Conservation (phyloP, 305 asterid species). For the Coffea humblotiana region DNA sequence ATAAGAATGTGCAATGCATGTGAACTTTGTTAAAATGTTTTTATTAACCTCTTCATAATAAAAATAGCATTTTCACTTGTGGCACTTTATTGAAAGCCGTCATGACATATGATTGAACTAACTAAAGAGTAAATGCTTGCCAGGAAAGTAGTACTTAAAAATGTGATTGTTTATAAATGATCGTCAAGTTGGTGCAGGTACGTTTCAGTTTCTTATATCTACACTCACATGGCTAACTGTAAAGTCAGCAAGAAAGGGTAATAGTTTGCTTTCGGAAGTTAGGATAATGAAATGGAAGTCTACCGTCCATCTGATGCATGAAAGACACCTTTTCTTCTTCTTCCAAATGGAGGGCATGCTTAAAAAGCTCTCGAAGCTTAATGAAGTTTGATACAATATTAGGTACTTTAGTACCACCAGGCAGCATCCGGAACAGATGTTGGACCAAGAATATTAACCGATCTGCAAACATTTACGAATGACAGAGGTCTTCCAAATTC, state of each 20-base stretch:
- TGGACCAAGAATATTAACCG: not conserved
- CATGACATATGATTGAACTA: not conserved
- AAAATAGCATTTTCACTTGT: not conserved
- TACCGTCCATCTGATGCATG: not conserved
- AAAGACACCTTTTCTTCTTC: not conserved
- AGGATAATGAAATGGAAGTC: not conserved
- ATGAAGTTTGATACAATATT: not conserved
- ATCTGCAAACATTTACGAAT: not conserved
- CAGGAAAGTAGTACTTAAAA: not conserved
- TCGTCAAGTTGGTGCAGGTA: not conserved
- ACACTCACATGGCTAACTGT: too few relatives aligned
- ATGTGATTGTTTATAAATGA: not conserved
- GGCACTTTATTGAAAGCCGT: slow-evolving; percentile 2
- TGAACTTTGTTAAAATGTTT: not conserved
- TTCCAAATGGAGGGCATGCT: not conserved
- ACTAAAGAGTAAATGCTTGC: not conserved
- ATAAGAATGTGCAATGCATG: not conserved
- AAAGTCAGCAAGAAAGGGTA: not conserved
- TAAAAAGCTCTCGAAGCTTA: not conserved
- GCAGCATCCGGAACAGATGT: too few relatives aligned
- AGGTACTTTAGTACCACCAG: not conserved
- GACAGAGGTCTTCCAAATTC: not conserved
- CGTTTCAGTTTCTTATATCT: not conserved
- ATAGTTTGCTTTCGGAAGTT: not conserved
- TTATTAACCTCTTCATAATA: not conserved